These are phyloP conservation scores for Kokia cookei DNA, from an alignment of 441 rosid species.

Conservation along the genomic window DNA sequence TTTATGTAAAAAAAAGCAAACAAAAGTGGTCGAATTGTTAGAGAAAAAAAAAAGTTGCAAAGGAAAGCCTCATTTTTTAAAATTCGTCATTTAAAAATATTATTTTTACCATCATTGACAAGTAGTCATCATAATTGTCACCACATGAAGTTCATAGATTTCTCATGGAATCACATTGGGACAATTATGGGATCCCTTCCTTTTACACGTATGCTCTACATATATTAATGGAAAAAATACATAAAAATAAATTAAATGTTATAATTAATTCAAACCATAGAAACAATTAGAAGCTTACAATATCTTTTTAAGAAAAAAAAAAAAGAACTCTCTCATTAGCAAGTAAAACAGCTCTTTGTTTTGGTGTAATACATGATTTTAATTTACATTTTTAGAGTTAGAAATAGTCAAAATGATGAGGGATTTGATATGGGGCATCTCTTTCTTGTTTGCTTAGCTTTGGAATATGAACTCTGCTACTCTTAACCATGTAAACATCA, in stretches of 20 bases:
- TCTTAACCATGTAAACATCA: conserved; percentile 25
- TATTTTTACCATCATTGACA: conserved; percentile 34
- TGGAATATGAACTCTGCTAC: conserved; percentile 33
- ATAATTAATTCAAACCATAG: neutral
- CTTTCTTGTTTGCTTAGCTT: conserved; percentile 67
- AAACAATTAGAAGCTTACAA: neutral
- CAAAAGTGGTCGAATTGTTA: neutral
- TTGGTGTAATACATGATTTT: conserved; percentile 15
- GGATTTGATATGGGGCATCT: conserved; percentile 67
- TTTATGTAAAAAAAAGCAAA: neutral
- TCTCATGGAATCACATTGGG: conserved; percentile 36
- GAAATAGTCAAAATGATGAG: conserved; percentile 75
- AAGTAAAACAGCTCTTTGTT: conserved; percentile 9
- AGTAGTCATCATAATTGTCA: conserved; percentile 55
- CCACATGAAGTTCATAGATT: conserved; percentile 47
- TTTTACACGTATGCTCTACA: conserved; percentile 30
- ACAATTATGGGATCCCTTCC: conserved; percentile 39
- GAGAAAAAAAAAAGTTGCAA: neutral
- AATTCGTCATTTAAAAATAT: neutral
- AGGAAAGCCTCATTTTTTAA: neutral
- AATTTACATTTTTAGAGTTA: conserved; percentile 32
- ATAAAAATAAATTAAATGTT: neutral
- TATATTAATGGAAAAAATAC: neutral
- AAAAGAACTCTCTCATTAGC: neutral
- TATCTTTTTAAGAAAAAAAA: neutral